These are phyloP conservation scores for Harringtonia aguacate DNA, from an alignment of 2,329 filamentous ascomycete species.

Conservation along the genomic window DNA sequence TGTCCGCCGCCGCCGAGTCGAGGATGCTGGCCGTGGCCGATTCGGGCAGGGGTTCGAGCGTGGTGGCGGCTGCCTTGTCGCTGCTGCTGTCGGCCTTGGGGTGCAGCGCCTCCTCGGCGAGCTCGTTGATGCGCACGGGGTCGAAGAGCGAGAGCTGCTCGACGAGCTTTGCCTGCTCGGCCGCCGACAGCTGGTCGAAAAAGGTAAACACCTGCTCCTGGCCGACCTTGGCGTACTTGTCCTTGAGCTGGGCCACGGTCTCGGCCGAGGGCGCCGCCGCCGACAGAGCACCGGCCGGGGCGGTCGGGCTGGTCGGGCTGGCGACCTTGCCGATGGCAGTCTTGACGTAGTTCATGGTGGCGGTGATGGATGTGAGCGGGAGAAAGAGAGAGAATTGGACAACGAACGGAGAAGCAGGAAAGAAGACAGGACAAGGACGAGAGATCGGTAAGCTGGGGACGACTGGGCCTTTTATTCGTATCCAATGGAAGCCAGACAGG, in stretches of 20 bases:
- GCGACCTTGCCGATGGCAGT: not conserved
- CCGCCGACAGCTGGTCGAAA: constrained; percentile 64
- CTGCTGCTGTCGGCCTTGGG: constrained; percentile 52
- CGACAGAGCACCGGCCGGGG: not conserved
- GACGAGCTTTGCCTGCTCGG: constrained; percentile 70
- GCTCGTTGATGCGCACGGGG: constrained; percentile 76
- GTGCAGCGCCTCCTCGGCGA: constrained; percentile 72
- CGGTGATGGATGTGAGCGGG: not conserved
- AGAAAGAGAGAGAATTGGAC: no score
- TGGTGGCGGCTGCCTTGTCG: constrained; percentile 35
- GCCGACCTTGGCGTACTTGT: constrained; percentile 62
- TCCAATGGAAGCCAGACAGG: no score
- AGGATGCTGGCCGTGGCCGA: constrained; percentile 82
- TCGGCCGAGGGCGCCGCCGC: not conserved
- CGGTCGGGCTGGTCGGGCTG: not conserved
- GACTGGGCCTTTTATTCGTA: no score
- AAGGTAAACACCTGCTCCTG: constrained; percentile 82
- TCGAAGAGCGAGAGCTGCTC: constrained; percentile 74
- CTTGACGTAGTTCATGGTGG: no score
- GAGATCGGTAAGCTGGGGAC: no score
- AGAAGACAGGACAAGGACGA: no score
- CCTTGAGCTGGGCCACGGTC: constrained; percentile 49
- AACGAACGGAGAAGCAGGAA: no score
- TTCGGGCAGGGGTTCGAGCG: constrained; percentile 78
- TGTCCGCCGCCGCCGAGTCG: constrained; percentile 69